Evolutionary conservation across 2,329 filamentous ascomycete genomes (phyloP).

Genomic region (Nannizzia gypsea): DNA sequence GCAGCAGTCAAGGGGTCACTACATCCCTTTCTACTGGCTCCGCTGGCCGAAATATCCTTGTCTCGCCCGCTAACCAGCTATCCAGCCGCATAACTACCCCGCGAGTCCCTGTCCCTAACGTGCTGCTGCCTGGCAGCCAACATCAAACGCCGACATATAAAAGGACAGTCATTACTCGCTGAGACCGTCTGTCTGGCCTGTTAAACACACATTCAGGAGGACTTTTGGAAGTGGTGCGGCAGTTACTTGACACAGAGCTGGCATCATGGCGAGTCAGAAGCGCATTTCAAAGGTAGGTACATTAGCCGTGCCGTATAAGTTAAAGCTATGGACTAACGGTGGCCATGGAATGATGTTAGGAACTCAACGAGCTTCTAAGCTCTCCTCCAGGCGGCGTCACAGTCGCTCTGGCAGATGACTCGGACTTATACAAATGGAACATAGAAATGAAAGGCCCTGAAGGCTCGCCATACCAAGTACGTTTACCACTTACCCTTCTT

Average conservation of each 20-base stretch:
- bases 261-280: slow-evolving; percentile 34
- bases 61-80: neutral
- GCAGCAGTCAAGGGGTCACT: neutral
- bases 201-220: neutral
- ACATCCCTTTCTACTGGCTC: neutral
- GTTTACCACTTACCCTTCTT: neutral
- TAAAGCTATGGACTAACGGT: neutral
- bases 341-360: slow-evolving; percentile 35
- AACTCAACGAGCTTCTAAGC: slow-evolving; percentile 46
- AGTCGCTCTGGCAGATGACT: slow-evolving; percentile 48
- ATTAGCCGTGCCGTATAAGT: neutral
- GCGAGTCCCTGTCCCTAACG: neutral
- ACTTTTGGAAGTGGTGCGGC: neutral
- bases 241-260: neutral
- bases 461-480: slow-evolving; percentile 53
- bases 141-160: neutral
- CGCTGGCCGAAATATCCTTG: neutral
- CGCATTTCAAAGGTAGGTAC: slow-evolving; percentile 35
- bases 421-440: slow-evolving; percentile 57
- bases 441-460: slow-evolving; percentile 55
- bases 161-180: neutral
- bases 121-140: neutral
- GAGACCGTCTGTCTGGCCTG: neutral
- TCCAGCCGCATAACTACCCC: neutral
- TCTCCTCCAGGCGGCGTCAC: slow-evolving; percentile 46